These are phyloP conservation scores for Centrapalus pauciflorus DNA, from an alignment of 129 eudicot genomes.

Conservation along the genomic window DNA sequence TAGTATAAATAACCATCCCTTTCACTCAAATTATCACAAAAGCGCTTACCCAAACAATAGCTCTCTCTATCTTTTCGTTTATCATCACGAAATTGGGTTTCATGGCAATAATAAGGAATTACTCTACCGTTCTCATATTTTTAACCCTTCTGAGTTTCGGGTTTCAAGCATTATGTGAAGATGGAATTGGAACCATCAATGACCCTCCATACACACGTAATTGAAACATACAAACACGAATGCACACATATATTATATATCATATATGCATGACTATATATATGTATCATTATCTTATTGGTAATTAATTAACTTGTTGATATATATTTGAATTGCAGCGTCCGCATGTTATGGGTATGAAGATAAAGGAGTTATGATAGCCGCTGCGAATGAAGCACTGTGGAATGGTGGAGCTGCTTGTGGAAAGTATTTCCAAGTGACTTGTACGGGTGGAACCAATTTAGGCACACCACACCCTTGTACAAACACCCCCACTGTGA, in stretches of 20 bases:
- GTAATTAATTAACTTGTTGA: no score
- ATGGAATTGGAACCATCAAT: conserved; percentile 28
- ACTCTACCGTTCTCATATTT: conserved; percentile 1
- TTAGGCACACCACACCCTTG: conserved; percentile 18
- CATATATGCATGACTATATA: no score
- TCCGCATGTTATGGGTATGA: conserved; percentile 20
- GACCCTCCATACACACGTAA: conserved; percentile 25
- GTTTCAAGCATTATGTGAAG: conserved; percentile 5
- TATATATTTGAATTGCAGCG: neutral
- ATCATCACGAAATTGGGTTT: no score
- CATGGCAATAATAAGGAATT: conserved; percentile 8
- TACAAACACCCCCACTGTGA: neutral
- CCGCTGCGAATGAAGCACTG: conserved; percentile 21
- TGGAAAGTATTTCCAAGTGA: conserved; percentile 14
- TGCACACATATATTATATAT: no score
- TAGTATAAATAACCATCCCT: conserved; percentile 3
- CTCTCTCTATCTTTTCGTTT: neutral
- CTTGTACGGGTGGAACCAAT: conserved; percentile 16
- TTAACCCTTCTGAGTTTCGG: conserved; percentile 13
- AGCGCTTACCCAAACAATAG: neutral
- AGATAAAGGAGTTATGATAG: conserved; percentile 23
- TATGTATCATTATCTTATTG: no score
- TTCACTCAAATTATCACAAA: conserved; percentile 18
- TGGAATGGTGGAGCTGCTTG: conserved; percentile 17
- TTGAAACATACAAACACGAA: no score